Evolutionary conservation across 768 basidiomycete genomes (phyloP).

Genomic region (Leucosporidium yakuticum): DNA sequence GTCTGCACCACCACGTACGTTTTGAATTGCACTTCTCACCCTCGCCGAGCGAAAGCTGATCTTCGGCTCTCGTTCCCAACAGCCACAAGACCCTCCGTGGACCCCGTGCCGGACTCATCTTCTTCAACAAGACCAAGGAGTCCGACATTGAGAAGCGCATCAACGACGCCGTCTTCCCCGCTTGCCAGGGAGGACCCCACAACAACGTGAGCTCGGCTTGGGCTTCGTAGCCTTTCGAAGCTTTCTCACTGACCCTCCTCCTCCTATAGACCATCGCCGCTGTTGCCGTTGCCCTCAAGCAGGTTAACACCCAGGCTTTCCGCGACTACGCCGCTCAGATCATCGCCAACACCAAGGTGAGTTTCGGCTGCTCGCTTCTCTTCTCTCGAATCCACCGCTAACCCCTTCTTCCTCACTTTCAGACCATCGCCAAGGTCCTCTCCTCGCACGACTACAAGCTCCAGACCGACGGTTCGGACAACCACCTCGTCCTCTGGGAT

Average conservation of each 20-base stretch:
- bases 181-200: slow-evolving; percentile 99
- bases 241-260: slow-evolving; percentile 7
- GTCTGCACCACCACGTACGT: slow-evolving; percentile 93
- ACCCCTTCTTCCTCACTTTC: background rate
- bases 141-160: slow-evolving; percentile 92
- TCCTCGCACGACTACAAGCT: slow-evolving; percentile 82
- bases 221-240: background rate
- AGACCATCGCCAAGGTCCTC: slow-evolving; percentile 64
- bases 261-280: slow-evolving; percentile 75
- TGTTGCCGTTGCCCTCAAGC: slow-evolving; percentile 84
- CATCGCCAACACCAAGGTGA: slow-evolving; percentile 65
- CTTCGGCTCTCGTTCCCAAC: background rate
- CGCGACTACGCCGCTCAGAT: slow-evolving; percentile 91
- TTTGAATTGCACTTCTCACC: background rate
- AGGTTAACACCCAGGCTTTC: slow-evolving; percentile 82
- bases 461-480: slow-evolving; percentile 93
- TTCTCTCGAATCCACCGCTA: background rate
- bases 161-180: slow-evolving; percentile 98
- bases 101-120: slow-evolving; percentile 93
- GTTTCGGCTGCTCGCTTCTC: background rate
- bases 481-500: slow-evolving; percentile 97
- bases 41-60: background rate
- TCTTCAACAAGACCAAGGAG: slow-evolving; percentile 90
- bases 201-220: slow-evolving; percentile 65
- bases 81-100: slow-evolving; percentile 98